Conservation (phyloP, 2,329 filamentous ascomycete genomes). For the Fusarium nygamai region DNA sequence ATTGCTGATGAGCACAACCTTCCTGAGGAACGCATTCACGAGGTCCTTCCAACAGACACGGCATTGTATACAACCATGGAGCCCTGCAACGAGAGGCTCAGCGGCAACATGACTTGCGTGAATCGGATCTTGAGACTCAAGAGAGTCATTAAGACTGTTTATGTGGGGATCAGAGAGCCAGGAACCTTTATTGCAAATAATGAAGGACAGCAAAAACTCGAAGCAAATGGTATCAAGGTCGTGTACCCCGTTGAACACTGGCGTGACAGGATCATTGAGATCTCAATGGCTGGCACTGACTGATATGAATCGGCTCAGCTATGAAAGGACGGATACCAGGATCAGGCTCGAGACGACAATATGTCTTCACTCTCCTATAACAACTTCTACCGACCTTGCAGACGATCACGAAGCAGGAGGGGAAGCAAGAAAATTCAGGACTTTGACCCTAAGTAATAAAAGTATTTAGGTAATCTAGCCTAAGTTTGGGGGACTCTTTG, state of each 20-base stretch:
- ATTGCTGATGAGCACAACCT: constrained; percentile 50
- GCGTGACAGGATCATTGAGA: constrained; percentile 63
- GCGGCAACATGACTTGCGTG: constrained; percentile 51
- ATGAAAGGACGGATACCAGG: too few species aligned
- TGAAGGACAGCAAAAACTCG: constrained; percentile 41
- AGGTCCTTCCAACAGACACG: constrained; percentile 52
- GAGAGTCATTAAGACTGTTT: constrained; percentile 48
- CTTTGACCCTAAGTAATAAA: too few species aligned
- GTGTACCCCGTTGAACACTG: constrained; percentile 54
- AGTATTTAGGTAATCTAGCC: too few species aligned
- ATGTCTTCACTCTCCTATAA: too few species aligned
- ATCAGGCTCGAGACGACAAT: too few species aligned
- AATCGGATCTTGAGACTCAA: constrained; percentile 49
- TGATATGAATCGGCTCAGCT: too few species aligned
- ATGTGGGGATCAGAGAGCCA: constrained; percentile 53
- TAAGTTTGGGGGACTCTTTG: too few species aligned
- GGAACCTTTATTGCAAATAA: constrained; percentile 50
- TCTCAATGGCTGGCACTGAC: constrained; percentile 73
- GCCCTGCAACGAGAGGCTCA: constrained; percentile 54
- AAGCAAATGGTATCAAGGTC: constrained; percentile 40
- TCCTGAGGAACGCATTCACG: constrained; percentile 47
- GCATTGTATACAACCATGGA: constrained; percentile 59
- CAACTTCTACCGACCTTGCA: too few species aligned
- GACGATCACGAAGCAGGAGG: too few species aligned
- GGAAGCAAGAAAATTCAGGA: too few species aligned